Evolutionary conservation across 768 basidiomycete species (phyloP).

Genomic region (Mycena haematopus): DNA sequence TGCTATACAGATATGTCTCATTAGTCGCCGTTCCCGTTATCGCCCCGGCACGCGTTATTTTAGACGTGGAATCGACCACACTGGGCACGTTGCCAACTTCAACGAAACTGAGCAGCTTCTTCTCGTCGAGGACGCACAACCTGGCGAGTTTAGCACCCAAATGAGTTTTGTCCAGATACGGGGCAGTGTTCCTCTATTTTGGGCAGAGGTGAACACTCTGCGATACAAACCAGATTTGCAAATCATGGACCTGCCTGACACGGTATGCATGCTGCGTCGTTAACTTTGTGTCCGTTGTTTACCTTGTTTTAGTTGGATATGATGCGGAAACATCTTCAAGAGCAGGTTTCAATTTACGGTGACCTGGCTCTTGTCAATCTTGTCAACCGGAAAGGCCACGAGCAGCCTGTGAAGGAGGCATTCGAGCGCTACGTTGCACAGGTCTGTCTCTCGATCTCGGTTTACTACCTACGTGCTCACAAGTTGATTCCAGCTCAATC

Average conservation of each 20-base stretch:
- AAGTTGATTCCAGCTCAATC: conserved; percentile 53
- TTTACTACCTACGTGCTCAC: conserved; percentile 18
- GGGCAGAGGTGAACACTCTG: conserved; percentile 95
- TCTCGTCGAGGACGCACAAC: conserved; percentile 65
- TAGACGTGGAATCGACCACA: conserved; percentile 87
- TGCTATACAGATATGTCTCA: conserved; percentile 82
- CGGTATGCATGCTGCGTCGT: conserved; percentile 50
- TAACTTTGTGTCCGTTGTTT: conserved; percentile 7
- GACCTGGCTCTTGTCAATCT: conserved; percentile 85
- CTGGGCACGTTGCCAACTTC: conserved; percentile 94
- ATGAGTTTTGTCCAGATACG: conserved; percentile 93
- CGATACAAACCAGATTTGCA: conserved; percentile 96
- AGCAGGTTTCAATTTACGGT: conserved; percentile 78
- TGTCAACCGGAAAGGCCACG: conserved; percentile 92
- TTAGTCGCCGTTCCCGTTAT: conserved; percentile 92
- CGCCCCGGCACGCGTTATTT: conserved; percentile 98
- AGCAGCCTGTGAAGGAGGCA: conserved; percentile 93
- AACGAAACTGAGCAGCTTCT: conserved; percentile 98
- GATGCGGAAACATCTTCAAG: conserved; percentile 74
- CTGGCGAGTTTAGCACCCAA: conserved; percentile 60
- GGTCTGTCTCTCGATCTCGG: conserved; percentile 43
- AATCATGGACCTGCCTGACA: conserved; percentile 90
- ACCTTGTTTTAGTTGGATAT: conserved; percentile 61
- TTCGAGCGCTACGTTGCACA: conserved; percentile 81
- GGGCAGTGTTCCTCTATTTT: conserved; percentile 93